A percentile compares a stretch with the other conserved stretches of the same genome.
phyloP scores from a whole-genome alignment of 164 flowering plant species.

The Paratinospora sagittata region DNA sequence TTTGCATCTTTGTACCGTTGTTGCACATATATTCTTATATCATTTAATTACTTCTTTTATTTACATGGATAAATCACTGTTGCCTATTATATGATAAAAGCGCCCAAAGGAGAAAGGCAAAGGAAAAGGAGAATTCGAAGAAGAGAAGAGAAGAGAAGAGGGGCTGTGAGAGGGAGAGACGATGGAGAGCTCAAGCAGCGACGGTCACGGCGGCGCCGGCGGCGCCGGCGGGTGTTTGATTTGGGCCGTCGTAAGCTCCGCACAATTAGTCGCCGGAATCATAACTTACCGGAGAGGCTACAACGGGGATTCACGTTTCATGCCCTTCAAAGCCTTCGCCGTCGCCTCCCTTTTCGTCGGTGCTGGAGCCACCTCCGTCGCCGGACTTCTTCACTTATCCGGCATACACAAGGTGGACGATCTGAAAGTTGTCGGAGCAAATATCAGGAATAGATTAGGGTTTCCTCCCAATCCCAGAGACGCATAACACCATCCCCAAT shows the following conservation, averaged over 20 bases:
- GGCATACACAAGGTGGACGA: constrained; percentile 61
- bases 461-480: too few species aligned
- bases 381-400: constrained; percentile 35
- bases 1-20: too few species aligned
- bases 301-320: constrained; percentile 33
- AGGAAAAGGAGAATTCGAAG: too few species aligned
- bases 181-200: neutral
- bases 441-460: constrained; percentile 41
- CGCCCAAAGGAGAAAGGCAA: too few species aligned
- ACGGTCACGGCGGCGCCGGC: too few species aligned
- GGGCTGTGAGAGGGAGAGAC: too few species aligned
- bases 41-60: too few species aligned
- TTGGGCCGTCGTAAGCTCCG: constrained; percentile 60
- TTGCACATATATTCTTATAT: too few species aligned
- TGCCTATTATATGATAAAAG: too few species aligned
- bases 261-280: constrained; percentile 49
- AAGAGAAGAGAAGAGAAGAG: too few species aligned
- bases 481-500: too few species aligned
- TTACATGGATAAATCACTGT: too few species aligned
- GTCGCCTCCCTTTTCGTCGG: constrained; percentile 86
- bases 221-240: constrained; percentile 34
- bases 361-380: constrained; percentile 48
- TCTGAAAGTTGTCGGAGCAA: constrained; percentile 42
- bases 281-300: constrained; percentile 33
- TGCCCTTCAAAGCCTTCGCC: constrained; percentile 77